Evolutionary conservation across 306 rosid species (phyloP), one percentile per base, ranked within the genome.

Genomic region (Casuarina equisetifolia): DNA sequence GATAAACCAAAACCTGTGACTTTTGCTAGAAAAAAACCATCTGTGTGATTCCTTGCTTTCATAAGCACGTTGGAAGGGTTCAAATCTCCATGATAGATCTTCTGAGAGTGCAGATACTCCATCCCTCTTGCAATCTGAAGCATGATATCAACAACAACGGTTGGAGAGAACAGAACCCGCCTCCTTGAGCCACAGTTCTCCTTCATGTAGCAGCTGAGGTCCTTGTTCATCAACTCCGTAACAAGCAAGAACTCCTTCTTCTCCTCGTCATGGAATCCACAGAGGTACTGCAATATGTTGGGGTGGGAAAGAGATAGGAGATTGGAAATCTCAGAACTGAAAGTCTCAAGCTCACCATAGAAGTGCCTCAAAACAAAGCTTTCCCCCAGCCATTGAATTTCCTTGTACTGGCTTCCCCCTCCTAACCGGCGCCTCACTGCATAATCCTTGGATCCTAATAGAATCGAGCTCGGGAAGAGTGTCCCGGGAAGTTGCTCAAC

Each of bases 81-180:
- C 72, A 96, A 86, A 53, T 90, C 85, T 35, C 99, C 99, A 79
- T 96, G 98, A 74, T 63, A 90, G 53, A 93, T 85, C 25, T 86
- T 89, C 71, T 70, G 84, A 10, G 94, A 88, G 79, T 96, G 98
- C 6, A 96, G 93, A 43, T 91, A 88, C 67, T 91, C 96, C 82
- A 93, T 89, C 57, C 97, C 98, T 80, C 98, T 86, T 0, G 98
- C 96, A 74, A 96, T 91, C 75, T 96, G 99, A 81, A 96, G 97
- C 98, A 96, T 92, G 74, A 96, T 82, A 85, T 96, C 99, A 69
- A 90, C 93, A 61, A 88, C 82, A 38, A 90, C 96, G 3, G 93
- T 88, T 32, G 91, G 78, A 17, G 99, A 85, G 80, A 92, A 89
- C 78, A 92, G 44, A 77, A 87, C 64, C 84, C 79, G 89, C 64